phyloP scores from a whole-genome alignment of 495 filamentous ascomycete genomes.

The Sabuloglossum arenarium region DNA sequence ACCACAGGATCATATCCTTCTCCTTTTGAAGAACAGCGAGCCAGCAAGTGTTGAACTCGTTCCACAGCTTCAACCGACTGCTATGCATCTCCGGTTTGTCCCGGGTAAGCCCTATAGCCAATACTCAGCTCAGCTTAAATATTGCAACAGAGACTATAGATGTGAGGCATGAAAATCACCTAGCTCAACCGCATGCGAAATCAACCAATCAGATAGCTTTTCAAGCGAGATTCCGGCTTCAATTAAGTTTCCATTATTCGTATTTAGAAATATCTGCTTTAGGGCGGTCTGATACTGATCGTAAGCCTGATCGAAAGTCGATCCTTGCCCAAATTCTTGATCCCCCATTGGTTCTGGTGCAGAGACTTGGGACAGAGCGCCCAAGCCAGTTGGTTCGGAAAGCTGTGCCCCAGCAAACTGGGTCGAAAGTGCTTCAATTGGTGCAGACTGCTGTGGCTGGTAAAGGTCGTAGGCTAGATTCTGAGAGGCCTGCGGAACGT shows the following conservation, averaged over 20 bases:
- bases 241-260: slow-evolving; percentile 47
- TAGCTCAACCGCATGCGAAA: slow-evolving; percentile 60
- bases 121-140: slow-evolving; percentile 10
- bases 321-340: slow-evolving; percentile 16
- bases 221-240: slow-evolving; percentile 55
- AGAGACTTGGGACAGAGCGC: slow-evolving; percentile 26
- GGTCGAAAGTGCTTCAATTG: slow-evolving; percentile 55
- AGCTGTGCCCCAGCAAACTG: slow-evolving; percentile 45
- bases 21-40: slow-evolving; percentile 70
- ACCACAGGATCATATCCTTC: slow-evolving; percentile 45
- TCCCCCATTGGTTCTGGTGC: slow-evolving; percentile 13
- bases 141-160: slow-evolving; percentile 1
- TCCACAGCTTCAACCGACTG: slow-evolving; percentile 67
- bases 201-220: slow-evolving; percentile 65
- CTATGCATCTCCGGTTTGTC: slow-evolving; percentile 54
- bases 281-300: slow-evolving; percentile 51
- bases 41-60: slow-evolving; percentile 91
- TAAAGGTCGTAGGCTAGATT: slow-evolving; percentile 53
- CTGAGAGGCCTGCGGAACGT: slow-evolving; percentile 47
- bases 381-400: slow-evolving; percentile 50
- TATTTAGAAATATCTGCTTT: slow-evolving; percentile 53
- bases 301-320: slow-evolving; percentile 41
- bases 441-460: slow-evolving; percentile 54
- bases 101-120: slow-evolving; percentile 35
- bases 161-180: slow-evolving; percentile 36